A percentile compares a stretch with the other conserved stretches of the same genome.
Conservation (phyloP, 2,329 filamentous ascomycete species). For the Epicoccum nigrum region DNA sequence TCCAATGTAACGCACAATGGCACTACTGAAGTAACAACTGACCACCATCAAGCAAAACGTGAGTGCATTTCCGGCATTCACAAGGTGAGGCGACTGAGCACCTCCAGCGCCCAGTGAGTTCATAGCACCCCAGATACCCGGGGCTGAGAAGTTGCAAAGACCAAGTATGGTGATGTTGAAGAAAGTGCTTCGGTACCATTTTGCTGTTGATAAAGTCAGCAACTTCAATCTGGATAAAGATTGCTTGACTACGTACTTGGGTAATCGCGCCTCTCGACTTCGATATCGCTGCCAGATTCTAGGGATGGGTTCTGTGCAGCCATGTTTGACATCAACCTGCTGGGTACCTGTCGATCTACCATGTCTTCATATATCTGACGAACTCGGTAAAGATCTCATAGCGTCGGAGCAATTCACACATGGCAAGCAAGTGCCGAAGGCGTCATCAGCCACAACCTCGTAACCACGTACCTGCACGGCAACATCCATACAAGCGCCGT, state of each 20-base stretch:
- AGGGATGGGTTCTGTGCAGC: slow-evolving; percentile 18
- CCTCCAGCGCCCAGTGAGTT: slow-evolving; percentile 75
- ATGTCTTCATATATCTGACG: slow-evolving; percentile 8
- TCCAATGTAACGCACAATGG: slow-evolving; percentile 69
- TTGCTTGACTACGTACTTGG: slow-evolving; percentile 24
- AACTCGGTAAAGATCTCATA: background rate
- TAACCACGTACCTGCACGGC: background rate
- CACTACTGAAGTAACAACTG: slow-evolving; percentile 69
- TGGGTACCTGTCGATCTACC: background rate
- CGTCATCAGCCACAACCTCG: background rate
- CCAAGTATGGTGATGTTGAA: slow-evolving; percentile 76
- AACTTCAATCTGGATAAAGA: no score
- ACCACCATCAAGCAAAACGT: slow-evolving; percentile 77
- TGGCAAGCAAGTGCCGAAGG: slow-evolving; percentile 9
- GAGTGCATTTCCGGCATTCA: slow-evolving; percentile 73
- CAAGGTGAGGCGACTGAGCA: slow-evolving; percentile 66
- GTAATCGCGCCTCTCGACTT: slow-evolving; percentile 30
- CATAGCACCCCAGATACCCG: slow-evolving; percentile 74
- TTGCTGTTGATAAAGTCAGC: slow-evolving; percentile 45
- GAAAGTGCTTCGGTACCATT: slow-evolving; percentile 74
- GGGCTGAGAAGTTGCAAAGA: slow-evolving; percentile 72
- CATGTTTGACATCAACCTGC: slow-evolving; percentile 15
- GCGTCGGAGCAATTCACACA: slow-evolving; percentile 2
- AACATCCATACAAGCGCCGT: background rate
- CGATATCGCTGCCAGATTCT: slow-evolving; percentile 28